phyloP scores from a whole-genome alignment of 139 green algal species.

The Protoeuglena noctilucae region DNA sequence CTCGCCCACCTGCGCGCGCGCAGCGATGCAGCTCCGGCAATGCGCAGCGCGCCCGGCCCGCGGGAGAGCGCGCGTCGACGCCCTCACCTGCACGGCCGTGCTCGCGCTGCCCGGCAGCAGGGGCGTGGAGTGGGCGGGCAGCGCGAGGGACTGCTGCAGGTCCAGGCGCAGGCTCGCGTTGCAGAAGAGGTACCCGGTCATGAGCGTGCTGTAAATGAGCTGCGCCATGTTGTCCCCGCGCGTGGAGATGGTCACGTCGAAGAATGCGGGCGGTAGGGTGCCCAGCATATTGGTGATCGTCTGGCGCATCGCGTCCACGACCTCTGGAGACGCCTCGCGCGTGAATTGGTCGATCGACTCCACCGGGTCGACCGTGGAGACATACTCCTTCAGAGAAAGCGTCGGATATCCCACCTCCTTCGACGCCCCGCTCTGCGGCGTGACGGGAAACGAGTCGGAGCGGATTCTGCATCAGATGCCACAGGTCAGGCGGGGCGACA shows the following conservation, averaged over 20 bases:
- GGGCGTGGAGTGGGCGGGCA: too few relatives aligned
- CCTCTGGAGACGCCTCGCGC: slow-evolving; percentile 22
- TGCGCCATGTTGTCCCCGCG: slow-evolving; percentile 67
- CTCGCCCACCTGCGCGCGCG: slow-evolving; percentile 48
- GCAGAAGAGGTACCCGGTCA: slow-evolving; percentile 62
- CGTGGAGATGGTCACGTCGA: slow-evolving; percentile 54
- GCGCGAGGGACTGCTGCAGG: slow-evolving; percentile 1
- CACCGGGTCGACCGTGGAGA: slow-evolving; percentile 34
- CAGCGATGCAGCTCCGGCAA: slow-evolving; percentile 31
- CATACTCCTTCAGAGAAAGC: slow-evolving; percentile 35
- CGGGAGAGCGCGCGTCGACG: not conserved
- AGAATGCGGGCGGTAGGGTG: slow-evolving; percentile 62
- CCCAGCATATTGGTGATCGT: slow-evolving; percentile 68
- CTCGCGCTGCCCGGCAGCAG: too few relatives aligned
- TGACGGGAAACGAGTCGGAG: too few relatives aligned
- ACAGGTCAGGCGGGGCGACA: too few relatives aligned
- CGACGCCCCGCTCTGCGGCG: too few relatives aligned
- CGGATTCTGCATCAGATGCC: too few relatives aligned
- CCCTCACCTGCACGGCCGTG: too few relatives aligned
- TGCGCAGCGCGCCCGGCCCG: slow-evolving; percentile 24
- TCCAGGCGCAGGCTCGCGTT: slow-evolving; percentile 32
- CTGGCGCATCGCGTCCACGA: slow-evolving; percentile 60
- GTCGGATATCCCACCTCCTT: slow-evolving; percentile 17
- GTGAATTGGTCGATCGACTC: slow-evolving; percentile 34
- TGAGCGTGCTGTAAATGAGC: slow-evolving; percentile 70